phyloP scores from a whole-genome alignment of 2,329 filamentous ascomycete species.

The Colletotrichum filicis region DNA sequence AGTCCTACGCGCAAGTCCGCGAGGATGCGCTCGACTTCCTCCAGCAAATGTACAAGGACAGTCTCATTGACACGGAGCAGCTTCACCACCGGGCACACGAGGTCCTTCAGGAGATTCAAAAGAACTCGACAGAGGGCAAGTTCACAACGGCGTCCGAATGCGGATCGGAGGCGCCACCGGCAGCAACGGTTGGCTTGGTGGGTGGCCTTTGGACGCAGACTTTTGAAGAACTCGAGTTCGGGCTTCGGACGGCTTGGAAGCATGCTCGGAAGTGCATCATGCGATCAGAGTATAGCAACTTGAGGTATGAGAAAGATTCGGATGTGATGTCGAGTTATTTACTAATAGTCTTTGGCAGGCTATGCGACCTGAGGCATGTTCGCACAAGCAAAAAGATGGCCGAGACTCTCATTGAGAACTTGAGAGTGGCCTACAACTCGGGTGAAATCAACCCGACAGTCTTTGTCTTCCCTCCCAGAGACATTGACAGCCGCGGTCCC shows the following conservation, averaged over 20 bases:
- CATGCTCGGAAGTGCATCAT: constrained; percentile 34
- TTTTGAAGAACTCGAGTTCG: constrained; percentile 33
- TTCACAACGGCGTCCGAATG: constrained; percentile 14
- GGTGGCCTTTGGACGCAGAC: constrained; percentile 33
- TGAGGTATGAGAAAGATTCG: constrained; percentile 4
- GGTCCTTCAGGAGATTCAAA: constrained; percentile 30
- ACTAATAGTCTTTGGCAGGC: background rate
- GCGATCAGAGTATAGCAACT: constrained; percentile 28
- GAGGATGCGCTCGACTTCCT: constrained; percentile 31
- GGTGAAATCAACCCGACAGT: constrained; percentile 32
- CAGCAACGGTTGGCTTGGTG: constrained; percentile 9
- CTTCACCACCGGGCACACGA: constrained; percentile 26
- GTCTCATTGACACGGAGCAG: constrained; percentile 18
- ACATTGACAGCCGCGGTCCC: constrained; percentile 26
- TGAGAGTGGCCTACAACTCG: constrained; percentile 28
- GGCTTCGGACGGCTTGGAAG: constrained; percentile 25
- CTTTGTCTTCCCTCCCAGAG: constrained; percentile 31
- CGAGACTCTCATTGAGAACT: constrained; percentile 28
- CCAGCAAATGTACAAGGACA: constrained; percentile 30
- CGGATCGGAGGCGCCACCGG: constrained; percentile 12
- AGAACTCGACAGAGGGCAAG: constrained; percentile 27
- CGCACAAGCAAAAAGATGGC: constrained; percentile 34
- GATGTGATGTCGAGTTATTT: too few relatives aligned
- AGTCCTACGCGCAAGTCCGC: constrained; percentile 33
- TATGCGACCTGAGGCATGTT: constrained; percentile 31